Conservation (phyloP, 106 monocot genomes). For the Platanthera guangdongensis region DNA sequence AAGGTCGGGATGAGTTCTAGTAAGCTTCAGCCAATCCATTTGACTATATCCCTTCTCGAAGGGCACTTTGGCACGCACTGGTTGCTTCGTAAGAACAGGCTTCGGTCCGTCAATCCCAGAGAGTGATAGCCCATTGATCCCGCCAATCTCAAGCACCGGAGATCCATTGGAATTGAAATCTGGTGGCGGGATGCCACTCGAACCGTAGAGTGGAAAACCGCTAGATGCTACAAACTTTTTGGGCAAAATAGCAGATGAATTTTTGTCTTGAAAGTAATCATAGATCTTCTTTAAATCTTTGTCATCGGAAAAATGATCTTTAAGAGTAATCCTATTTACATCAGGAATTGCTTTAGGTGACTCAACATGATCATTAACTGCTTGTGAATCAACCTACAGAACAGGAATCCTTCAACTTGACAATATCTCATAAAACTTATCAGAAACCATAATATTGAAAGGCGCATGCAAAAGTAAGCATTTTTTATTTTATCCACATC, state of each 20-base stretch:
- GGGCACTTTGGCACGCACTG: constrained; percentile 74
- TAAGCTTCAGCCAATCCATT: constrained; percentile 98
- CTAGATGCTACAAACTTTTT: background rate
- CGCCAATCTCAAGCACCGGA: constrained; percentile 5
- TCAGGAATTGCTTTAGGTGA: constrained; percentile 49
- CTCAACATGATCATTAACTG: constrained; percentile 29
- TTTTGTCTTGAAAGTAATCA: constrained; percentile 4
- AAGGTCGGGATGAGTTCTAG: constrained; percentile 81
- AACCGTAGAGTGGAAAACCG: constrained; percentile 5
- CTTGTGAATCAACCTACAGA: constrained; percentile 42
- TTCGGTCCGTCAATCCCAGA: constrained; percentile 25
- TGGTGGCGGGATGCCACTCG: background rate
- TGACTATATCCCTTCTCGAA: constrained; percentile 97
- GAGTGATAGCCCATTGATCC: constrained; percentile 9
- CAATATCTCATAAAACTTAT: background rate
- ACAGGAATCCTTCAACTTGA: background rate
- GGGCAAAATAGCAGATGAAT: constrained; percentile 7
- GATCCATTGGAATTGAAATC: constrained; percentile 12
- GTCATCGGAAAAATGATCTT: constrained; percentile 19
- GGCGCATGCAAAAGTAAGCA: background rate
- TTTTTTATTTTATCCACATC: background rate
- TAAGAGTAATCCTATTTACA: constrained; percentile 24
- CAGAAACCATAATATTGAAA: background rate
- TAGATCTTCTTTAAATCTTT: constrained; percentile 7
- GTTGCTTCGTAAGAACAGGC: constrained; percentile 30